Evolutionary conservation across 1,139 yeast species (phyloP), one percentile per base, ranked within the genome.

Genomic region (Spencermartinsiella ligniputridi): DNA sequence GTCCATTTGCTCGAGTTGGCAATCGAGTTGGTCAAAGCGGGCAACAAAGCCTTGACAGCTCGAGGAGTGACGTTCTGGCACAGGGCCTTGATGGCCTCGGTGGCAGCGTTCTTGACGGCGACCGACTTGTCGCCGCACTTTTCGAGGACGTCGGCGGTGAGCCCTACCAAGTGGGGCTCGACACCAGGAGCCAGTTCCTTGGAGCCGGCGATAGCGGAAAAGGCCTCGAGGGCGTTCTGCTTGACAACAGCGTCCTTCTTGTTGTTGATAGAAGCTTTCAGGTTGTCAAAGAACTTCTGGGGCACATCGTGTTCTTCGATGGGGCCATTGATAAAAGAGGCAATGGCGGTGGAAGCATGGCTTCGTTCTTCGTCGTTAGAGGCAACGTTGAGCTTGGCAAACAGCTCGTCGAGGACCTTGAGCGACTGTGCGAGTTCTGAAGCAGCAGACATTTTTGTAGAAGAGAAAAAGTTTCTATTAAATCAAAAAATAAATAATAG

Each of bases 291-390:
- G 79, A 90, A 89, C 67, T 81, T 82, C 65, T 76, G 82, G 63
- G 99, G 98, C 58, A 90, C 95, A 74, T 90, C 97, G 74, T 92
- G 97, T 77, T 92, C 98, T 70, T 90, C 92, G 72, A 90, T 89
- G 64, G 94, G 87, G 58, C 97, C 95, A 75, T 90, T 92, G 73
- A 92, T 79, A 78, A 92, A 90, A 53, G 95, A 81, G 57, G 97
- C 81, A 65, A 92, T 86, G 69, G 87, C 88, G 63, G 84, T 70
- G 67, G 97, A 94, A 67, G 95, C 94, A 67, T 79, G 83, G 54
- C 79, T 82, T 72, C 90, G 81, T 68, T 82, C 83, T 63, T 88
- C 96, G 37, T 60, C 64, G 47, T 80, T 69, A 58, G 83, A 67
- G 63, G 97, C 96, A 69, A 92, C 87, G 70, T 92, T 75, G 68